Percentiles rank a stretch among this genome's conserved stretches.
Conservation (phyloP, 805 yeast species). For the Jamesozyma spencerorum region DNA sequence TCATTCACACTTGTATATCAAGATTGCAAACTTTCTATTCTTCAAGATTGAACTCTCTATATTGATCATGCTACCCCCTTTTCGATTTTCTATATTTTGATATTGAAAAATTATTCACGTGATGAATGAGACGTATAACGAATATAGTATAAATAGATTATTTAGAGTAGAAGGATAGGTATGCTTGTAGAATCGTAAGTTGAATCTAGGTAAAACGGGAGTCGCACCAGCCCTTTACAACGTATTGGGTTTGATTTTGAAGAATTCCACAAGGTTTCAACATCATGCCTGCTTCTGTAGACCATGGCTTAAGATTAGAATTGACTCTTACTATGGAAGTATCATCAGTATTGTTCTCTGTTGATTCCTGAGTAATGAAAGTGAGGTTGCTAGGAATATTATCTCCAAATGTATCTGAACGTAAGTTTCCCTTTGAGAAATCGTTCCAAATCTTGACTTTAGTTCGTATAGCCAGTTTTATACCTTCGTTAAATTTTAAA, state of each 20-base stretch:
- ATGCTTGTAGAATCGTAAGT: no score
- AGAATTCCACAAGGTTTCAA: slow-evolving; percentile 27
- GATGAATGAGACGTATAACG: neutral
- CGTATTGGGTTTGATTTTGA: slow-evolving; percentile 23
- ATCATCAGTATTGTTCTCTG: neutral
- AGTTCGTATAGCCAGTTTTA: slow-evolving; percentile 25
- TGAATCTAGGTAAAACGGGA: slow-evolving; percentile 15
- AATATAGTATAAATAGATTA: no score
- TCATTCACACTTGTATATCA: slow-evolving; percentile 6
- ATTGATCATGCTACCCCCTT: no score
- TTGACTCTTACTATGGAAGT: slow-evolving; percentile 19
- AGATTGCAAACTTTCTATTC: no score
- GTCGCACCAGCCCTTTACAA: slow-evolving; percentile 31
- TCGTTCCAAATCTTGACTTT: slow-evolving; percentile 28
- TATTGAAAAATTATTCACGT: neutral
- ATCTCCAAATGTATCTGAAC: slow-evolving; percentile 27
- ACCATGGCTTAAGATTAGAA: slow-evolving; percentile 25
- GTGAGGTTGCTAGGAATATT: slow-evolving; percentile 19
- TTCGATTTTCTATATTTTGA: no score
- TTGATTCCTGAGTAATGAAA: slow-evolving; percentile 8
- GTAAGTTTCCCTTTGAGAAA: slow-evolving; percentile 11
- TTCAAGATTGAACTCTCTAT: no score
- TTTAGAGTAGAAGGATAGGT: no score
- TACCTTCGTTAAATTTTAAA: slow-evolving; percentile 15
- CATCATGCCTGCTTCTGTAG: slow-evolving; percentile 11